phyloP scores from a whole-genome alignment of 352 stramenopile genomes.

The Pythium sp. region DNA sequence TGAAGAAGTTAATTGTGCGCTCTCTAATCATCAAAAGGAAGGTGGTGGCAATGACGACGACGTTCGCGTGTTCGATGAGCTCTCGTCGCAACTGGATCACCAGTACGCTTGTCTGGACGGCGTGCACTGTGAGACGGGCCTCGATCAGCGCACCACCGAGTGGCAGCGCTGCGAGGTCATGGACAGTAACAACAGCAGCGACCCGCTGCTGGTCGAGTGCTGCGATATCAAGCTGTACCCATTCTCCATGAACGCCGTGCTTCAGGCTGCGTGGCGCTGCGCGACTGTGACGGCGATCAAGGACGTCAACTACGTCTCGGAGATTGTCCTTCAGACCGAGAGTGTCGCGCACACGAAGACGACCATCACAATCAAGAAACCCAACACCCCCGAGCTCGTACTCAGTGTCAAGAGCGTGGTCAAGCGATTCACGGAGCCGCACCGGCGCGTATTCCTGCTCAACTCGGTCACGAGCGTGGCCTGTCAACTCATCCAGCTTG shows the following conservation, averaged over 20 bases:
- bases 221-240: neutral
- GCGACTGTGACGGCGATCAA: neutral
- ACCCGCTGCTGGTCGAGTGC: neutral
- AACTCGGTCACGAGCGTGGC: neutral
- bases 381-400: neutral
- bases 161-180: neutral
- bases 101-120: neutral
- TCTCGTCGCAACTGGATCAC: neutral
- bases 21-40: no score
- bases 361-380: constrained; percentile 3
- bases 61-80: neutral
- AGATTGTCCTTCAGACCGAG: neutral
- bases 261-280: neutral
- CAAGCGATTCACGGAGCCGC: neutral
- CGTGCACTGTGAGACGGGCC: neutral
- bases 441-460: neutral
- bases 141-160: neutral
- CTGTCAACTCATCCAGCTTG: neutral
- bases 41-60: neutral
- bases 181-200: neutral
- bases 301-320: neutral
- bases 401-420: neutral
- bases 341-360: constrained; percentile 2
- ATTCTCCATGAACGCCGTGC: neutral
- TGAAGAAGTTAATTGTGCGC: neutral